Conservation (phyloP, 768 basidiomycete genomes). For the Serendipita sp. region DNA sequence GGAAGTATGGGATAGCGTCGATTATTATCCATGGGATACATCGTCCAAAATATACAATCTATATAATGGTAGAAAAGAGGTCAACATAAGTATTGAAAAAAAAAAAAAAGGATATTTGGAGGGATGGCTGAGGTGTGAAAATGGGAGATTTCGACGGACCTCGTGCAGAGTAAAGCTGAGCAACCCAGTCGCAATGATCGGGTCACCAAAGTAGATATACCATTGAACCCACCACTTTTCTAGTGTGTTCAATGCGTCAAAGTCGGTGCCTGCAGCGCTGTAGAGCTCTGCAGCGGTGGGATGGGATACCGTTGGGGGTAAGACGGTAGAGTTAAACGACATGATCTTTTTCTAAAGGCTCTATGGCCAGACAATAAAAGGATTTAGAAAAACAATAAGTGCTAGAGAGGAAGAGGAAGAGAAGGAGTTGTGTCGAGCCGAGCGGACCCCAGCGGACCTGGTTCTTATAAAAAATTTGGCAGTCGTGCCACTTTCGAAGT, state of each 20-base stretch:
- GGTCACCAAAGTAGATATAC: constrained; percentile 79
- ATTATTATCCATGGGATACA: constrained; percentile 91
- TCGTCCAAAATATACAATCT: constrained; percentile 96
- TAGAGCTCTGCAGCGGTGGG: constrained; percentile 1
- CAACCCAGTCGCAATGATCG: constrained; percentile 80
- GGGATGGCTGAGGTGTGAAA: not conserved
- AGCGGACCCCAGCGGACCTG: too few relatives aligned
- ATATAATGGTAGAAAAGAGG: not conserved
- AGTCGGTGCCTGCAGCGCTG: not conserved
- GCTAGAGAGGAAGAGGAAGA: not conserved
- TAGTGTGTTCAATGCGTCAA: constrained; percentile 15
- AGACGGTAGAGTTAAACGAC: constrained; percentile 1
- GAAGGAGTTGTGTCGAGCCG: not conserved
- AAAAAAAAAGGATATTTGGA: not conserved
- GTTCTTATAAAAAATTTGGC: too few relatives aligned
- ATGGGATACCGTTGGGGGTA: not conserved
- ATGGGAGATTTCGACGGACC: constrained; percentile 29
- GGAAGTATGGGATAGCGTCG: constrained; percentile 86
- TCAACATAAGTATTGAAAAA: not conserved
- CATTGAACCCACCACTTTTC: constrained; percentile 74
- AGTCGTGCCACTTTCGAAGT: constrained; percentile 30
- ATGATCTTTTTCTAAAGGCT: not conserved
- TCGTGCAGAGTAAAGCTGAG: constrained; percentile 90
- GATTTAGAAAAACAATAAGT: not conserved
- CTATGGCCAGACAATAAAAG: not conserved